A percentile compares a stretch with the other conserved stretches of the same genome.
Evolutionary conservation across 441 rosid genomes (phyloP).

Genomic region (Eutrema salsugineum): DNA sequence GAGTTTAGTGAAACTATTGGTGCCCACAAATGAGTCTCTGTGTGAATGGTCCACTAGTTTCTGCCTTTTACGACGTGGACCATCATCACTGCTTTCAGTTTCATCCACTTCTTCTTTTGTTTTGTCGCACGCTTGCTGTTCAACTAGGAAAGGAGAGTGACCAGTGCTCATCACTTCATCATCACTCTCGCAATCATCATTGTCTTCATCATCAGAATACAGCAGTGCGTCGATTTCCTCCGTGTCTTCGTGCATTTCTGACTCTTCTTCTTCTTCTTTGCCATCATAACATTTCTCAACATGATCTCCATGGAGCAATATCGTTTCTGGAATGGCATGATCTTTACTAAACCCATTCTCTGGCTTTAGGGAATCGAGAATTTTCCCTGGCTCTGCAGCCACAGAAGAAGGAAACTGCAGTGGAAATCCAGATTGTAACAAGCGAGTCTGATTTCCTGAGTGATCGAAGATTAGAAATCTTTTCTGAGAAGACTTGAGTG

Average conservation of each 20-base stretch:
- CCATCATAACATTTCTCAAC: slow-evolving; percentile 8
- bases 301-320: slow-evolving; percentile 30
- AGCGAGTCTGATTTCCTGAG: slow-evolving; percentile 58
- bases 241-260: slow-evolving; percentile 86
- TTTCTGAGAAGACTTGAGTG: slow-evolving; percentile 33
- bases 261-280: slow-evolving; percentile 43
- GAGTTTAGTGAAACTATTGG: slow-evolving; percentile 35
- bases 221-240: slow-evolving; percentile 83
- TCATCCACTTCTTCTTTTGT: slow-evolving; percentile 33
- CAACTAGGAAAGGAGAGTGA: slow-evolving; percentile 55
- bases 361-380: slow-evolving; percentile 25
- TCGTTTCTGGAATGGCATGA: slow-evolving; percentile 25
- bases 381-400: slow-evolving; percentile 27
- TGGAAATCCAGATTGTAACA: slow-evolving; percentile 39
- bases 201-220: slow-evolving; percentile 59
- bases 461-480: slow-evolving; percentile 66
- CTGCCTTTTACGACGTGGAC: slow-evolving; percentile 56
- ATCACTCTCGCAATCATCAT: slow-evolving; percentile 38
- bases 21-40: slow-evolving; percentile 36
- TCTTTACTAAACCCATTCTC: slow-evolving; percentile 24
- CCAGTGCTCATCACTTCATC: slow-evolving; percentile 80
- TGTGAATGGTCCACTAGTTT: slow-evolving; percentile 35
- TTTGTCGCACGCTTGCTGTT: slow-evolving; percentile 38
- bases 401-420: slow-evolving; percentile 28
- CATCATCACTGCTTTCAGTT: slow-evolving; percentile 37